Base-by-base conservation (phyloP, 73 alveolate species). In the Durusdinium trenchii region DNA sequence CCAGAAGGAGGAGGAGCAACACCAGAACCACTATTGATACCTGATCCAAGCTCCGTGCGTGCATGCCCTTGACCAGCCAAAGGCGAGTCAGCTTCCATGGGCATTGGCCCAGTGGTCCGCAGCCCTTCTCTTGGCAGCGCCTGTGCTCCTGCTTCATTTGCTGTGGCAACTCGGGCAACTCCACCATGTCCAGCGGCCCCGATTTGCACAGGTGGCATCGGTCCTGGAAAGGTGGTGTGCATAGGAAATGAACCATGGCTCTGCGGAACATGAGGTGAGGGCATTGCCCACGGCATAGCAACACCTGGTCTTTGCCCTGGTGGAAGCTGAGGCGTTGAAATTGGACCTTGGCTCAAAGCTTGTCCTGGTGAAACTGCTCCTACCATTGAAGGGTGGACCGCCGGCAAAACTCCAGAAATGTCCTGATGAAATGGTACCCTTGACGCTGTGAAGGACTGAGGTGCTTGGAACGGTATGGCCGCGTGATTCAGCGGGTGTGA, bases 281-380 rank as follows among this genome's bases (percentile, higher is more conserved):
- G 47, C 1, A 40, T 30, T 18, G 86, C 62, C 46, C 40, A 4
- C 18, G 78, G 52, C 61, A 14, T 16, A 3, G 82, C 82, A 45
- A 69, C 38, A 40, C 78, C 38, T 62, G 83, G 83, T 36, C 50
- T 48, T 20, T 71, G 50, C 48, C 28, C 48, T 9, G 86, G 54
- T 42, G 86, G 57, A 4, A 46, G 35, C 86, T 40, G 36, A 32
- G 94, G 57, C 46, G 96, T 61, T 12, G 96, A 84, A 20, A 42
- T 67, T 43, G 96, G 85, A 42, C 96, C 96, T 35, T 89, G 96
- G 47, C 71, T 89, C 51, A 42, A n/a, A 52, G 94, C 79, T 14
- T 32, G 76, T 42, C 54, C 84, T 20, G 84, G 82, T 51, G 85
- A 64, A 18, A 86, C 47, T 1, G 46, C 36, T 14, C 96, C 96